Base-by-base conservation (phyloP, 495 filamentous ascomycete species). In the Cercophora samala region DNA sequence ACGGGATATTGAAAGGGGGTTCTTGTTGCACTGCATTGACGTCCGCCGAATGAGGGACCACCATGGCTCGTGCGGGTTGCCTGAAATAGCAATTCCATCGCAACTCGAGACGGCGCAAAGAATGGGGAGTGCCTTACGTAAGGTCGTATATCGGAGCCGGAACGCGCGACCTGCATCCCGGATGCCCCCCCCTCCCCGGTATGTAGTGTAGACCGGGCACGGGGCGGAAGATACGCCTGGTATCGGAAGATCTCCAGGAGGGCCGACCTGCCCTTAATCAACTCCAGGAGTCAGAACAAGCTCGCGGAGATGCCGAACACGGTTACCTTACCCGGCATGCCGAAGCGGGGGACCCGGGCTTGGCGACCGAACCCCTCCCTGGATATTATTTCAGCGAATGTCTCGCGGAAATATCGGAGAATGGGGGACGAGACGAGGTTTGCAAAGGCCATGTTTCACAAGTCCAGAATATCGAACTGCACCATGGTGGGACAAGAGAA, bases 321-420 rank as follows among this genome's bases (percentile, higher is more conserved):
- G 53, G 22, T 56, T 56, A 56, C 53, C 13, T 56, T 56, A 21
- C 22, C 53, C 53, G 53, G 53, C 53, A 21, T 56, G n/a, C n/a
- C 4, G 53, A 56, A 56, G 13, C 17, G 17, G 53, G 53, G 53
- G 53, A 19, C n/a, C 18, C 53, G 17, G 53, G 22, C 53, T 56
- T 56, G 53, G 19, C 53, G 22, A 56, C 53, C 53, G 19, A 56
- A 21, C n/a, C 37, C 37, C 37, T 18, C 37, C 13, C 6, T 17
- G 11, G 37, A 46, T 11, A 29, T 5, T 8, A 46, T 46, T 46
- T 46, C 37, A 46, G 37, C 37, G 37, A 46, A 46, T 46, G 26
- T 46, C 37, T 46, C 37, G 37, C 37, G 37, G 11, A 46, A 46
- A 46, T 46, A 46, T 46, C 37, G 13, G 37, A 46, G 26, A 46